phyloP scores from a whole-genome alignment of 257 asterid species.

The Ilex asprella region DNA sequence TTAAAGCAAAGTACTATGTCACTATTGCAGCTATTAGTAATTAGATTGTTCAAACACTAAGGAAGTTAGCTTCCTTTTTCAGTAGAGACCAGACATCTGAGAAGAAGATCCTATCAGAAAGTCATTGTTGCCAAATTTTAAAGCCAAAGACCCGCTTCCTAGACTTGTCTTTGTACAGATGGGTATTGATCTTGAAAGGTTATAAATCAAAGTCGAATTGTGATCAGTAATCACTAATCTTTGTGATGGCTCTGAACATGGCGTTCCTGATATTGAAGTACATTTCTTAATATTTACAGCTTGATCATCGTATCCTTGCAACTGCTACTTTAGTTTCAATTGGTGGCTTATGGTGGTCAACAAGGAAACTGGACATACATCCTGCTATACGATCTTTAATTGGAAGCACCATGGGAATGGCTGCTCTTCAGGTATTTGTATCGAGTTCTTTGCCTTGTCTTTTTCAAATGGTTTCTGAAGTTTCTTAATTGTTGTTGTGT shows the following conservation, averaged over 20 bases:
- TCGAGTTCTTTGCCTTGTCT: neutral
- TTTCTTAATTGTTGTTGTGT: too few relatives aligned
- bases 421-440: conserved; percentile 70
- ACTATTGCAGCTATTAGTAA: too few relatives aligned
- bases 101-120: neutral
- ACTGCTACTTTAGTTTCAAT: conserved; percentile 67
- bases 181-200: too few relatives aligned
- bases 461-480: neutral
- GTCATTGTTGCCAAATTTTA: neutral
- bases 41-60: too few relatives aligned
- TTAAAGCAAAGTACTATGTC: too few relatives aligned
- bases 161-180: too few relatives aligned
- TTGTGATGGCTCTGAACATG: too few relatives aligned
- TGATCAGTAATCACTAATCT: too few relatives aligned
- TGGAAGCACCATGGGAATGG: conserved; percentile 80
- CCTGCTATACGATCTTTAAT: conserved; percentile 65
- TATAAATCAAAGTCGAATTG: too few relatives aligned
- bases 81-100: too few relatives aligned
- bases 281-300: conserved; percentile 27
- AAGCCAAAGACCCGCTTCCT: neutral
- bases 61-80: too few relatives aligned
- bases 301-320: conserved; percentile 95
- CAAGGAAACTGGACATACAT: conserved; percentile 70
- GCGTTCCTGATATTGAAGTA: neutral
- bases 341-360: conserved; percentile 67